Percentiles rank a stretch among this genome's conserved stretches.
Conservation (phyloP, 2,329 filamentous ascomycete genomes). For the Cladosporium sp. region DNA sequence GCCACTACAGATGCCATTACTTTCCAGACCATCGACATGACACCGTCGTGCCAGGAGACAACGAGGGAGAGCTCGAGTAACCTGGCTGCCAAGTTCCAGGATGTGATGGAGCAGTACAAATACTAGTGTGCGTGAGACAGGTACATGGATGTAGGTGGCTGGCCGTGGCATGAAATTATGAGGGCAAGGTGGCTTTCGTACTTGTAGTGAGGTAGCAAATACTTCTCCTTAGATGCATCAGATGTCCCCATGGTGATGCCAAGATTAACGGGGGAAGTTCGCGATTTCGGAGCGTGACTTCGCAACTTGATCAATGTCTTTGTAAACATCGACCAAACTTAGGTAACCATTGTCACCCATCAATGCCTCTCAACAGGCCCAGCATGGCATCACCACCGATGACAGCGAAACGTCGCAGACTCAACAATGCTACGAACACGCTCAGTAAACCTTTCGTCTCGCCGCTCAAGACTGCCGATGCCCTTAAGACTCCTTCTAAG, state of each 20-base stretch:
- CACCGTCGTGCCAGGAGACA: not conserved
- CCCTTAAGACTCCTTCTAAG: conserved; percentile 23
- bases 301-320: too few relatives aligned
- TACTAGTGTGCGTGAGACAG: not conserved
- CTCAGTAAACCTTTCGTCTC: conserved; percentile 73
- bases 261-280: not conserved
- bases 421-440: conserved; percentile 58
- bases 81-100: not conserved
- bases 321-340: not conserved
- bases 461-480: conserved; percentile 49
- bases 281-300: too few relatives aligned
- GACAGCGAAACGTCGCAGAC: conserved; percentile 60
- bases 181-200: too few relatives aligned
- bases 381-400: conserved; percentile 52
- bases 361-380: not conserved
- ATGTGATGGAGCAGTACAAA: not conserved
- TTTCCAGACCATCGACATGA: not conserved
- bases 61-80: not conserved
- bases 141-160: too few relatives aligned
- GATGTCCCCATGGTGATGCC: too few relatives aligned
- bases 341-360: not conserved
- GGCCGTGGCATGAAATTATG: too few relatives aligned
- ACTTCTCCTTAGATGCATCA: too few relatives aligned
- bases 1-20: not conserved
- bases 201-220: too few relatives aligned